Percentiles rank a stretch among this genome's conserved stretches.
phyloP scores from a whole-genome alignment of 2,329 filamentous ascomycete species.

The Ophiostoma sp. region DNA sequence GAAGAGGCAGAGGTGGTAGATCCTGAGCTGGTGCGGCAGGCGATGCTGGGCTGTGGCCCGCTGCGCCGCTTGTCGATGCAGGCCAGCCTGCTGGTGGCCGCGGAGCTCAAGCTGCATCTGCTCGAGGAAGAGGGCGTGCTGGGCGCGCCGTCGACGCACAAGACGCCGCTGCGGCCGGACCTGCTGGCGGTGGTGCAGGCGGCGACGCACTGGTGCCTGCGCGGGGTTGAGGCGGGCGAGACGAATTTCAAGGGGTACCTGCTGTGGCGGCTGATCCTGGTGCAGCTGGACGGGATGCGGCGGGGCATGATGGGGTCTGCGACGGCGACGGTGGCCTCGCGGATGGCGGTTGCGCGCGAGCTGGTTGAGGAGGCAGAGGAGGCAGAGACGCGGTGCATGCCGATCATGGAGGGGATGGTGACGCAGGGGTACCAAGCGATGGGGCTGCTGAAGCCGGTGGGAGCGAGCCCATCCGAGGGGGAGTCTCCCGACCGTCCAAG shows the following conservation, averaged over 20 bases:
- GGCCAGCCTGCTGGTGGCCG: neutral
- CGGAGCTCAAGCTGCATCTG: neutral
- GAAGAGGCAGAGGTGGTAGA: neutral
- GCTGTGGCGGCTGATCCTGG: conserved; percentile 37
- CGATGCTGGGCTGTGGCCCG: neutral
- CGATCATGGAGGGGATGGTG: neutral
- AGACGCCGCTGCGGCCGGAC: neutral
- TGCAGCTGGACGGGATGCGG: conserved; percentile 42
- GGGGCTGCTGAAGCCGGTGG: neutral
- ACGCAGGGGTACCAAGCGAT: neutral
- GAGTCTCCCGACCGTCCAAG: too few relatives aligned
- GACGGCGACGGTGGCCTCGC: conserved; percentile 28
- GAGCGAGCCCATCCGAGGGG: neutral
- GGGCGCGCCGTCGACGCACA: neutral
- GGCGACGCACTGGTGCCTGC: conserved; percentile 18
- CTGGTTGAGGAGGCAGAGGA: neutral
- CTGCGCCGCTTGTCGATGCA: neutral
- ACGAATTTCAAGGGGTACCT: conserved; percentile 52
- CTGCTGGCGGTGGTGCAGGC: neutral
- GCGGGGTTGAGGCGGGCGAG: conserved; percentile 33
- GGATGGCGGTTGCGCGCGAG: neutral
- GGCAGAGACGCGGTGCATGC: neutral
- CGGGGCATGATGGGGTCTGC: conserved; percentile 35
- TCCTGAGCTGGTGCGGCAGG: neutral
- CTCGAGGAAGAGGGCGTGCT: neutral